phyloP scores from a whole-genome alignment of 169 alveolate genomes.

The Plasmodium gallinaceum region DNA sequence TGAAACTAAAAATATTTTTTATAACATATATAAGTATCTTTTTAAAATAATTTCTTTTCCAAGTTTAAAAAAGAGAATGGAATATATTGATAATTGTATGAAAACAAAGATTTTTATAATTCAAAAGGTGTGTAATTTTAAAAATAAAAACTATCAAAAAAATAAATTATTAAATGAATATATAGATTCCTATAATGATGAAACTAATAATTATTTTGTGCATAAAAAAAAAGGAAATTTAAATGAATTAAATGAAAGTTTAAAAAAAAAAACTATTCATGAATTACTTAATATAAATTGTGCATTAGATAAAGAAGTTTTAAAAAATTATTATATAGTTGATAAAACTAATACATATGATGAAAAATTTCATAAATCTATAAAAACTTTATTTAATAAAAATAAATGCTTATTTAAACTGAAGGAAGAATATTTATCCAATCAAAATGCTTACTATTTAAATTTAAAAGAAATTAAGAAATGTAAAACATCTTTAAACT shows the following conservation, averaged over 20 bases:
- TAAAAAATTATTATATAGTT: conserved; percentile 30
- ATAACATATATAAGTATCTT: conserved; percentile 33
- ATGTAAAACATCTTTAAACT: conserved; percentile 18
- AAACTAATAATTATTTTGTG: background rate
- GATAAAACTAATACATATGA: conserved; percentile 53
- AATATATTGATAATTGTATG: conserved; percentile 48
- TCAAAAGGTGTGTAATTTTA: conserved; percentile 18
- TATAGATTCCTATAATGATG: background rate
- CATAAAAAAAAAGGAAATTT: background rate
- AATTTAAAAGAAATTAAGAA: conserved; percentile 57
- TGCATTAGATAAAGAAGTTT: conserved; percentile 25
- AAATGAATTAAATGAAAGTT: conserved; percentile 1
- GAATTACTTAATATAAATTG: conserved; percentile 43
- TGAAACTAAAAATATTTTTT: conserved; percentile 70
- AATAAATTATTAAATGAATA: conserved; percentile 24
- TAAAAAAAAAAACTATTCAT: background rate
- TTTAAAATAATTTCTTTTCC: conserved; percentile 23
- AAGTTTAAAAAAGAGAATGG: conserved; percentile 62
- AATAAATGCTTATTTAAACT: conserved; percentile 51
- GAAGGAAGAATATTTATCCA: conserved; percentile 25
- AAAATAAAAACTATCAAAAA: conserved; percentile 7
- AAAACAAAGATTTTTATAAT: conserved; percentile 49
- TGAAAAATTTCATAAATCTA: background rate
- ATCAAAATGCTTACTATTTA: conserved; percentile 24
- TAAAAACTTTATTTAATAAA: conserved; percentile 3